Conservation (phyloP, 75 land plant genomes). For the Ceratopteris richardii region DNA sequence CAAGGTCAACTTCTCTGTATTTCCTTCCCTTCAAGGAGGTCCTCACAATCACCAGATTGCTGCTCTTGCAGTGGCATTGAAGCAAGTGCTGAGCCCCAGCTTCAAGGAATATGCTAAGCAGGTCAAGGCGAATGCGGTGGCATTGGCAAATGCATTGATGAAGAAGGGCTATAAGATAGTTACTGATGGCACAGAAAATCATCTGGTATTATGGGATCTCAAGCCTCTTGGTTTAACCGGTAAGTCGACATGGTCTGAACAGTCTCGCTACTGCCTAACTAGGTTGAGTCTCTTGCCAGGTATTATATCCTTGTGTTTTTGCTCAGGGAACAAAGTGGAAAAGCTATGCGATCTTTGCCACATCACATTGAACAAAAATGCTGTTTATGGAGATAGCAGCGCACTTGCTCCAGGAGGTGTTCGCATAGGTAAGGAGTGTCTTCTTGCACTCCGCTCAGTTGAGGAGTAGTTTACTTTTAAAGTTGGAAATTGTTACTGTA, state of each 20-base stretch:
- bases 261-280: not conserved
- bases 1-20: conserved; percentile 79
- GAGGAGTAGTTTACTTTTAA: not conserved
- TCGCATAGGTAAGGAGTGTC: conserved; percentile 47
- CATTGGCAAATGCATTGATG: conserved; percentile 74
- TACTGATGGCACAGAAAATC: conserved; percentile 90
- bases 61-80: conserved; percentile 80
- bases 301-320: not conserved
- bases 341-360: conserved; percentile 70
- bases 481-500: not conserved
- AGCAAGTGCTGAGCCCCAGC: conserved; percentile 61
- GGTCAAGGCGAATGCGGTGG: conserved; percentile 82
- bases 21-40: too few relatives aligned
- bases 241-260: conserved; percentile 7
- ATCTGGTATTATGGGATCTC: conserved; percentile 82
- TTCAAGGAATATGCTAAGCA: conserved; percentile 93
- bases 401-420: conserved; percentile 88
- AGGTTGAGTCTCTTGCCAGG: not conserved
- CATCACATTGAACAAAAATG: conserved; percentile 82
- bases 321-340: conserved; percentile 86
- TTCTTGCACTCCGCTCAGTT: not conserved
- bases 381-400: conserved; percentile 88
- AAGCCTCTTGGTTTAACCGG: conserved; percentile 87
- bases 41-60: conserved; percentile 94
- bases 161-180: conserved; percentile 84